Conservation (phyloP, 2,329 filamentous ascomycete genomes). For the Monosporascus sp. region DNA sequence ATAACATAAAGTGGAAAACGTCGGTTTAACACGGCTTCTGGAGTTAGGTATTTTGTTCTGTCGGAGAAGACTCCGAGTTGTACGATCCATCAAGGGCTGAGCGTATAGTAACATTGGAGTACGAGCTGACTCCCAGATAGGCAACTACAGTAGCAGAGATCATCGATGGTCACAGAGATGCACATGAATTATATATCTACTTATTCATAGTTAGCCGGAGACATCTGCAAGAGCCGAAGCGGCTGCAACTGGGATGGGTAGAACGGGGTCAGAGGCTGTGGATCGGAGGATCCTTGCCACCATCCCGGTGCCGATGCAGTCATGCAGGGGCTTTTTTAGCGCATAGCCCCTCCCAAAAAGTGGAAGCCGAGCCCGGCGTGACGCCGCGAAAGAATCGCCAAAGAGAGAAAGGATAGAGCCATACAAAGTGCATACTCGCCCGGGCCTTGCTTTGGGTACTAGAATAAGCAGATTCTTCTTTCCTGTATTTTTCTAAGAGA, state of each 20-base stretch:
- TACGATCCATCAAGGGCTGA: neutral
- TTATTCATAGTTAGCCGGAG: neutral
- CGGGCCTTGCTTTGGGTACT: too few relatives aligned
- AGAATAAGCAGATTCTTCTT: too few relatives aligned
- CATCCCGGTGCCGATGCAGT: neutral
- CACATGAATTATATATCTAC: too few relatives aligned
- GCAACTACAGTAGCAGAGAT: too few relatives aligned
- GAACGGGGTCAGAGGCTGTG: neutral
- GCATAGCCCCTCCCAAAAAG: neutral
- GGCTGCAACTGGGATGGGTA: neutral
- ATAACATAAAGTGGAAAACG: neutral
- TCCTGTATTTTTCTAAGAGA: too few relatives aligned
- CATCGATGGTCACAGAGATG: too few relatives aligned
- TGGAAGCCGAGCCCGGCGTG: neutral
- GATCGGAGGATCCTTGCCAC: neutral
- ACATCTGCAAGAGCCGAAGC: neutral
- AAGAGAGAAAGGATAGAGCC: too few relatives aligned
- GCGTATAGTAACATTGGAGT: neutral
- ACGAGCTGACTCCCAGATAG: too few relatives aligned
- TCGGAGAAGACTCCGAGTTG: neutral
- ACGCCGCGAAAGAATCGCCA: too few relatives aligned
- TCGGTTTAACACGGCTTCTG: neutral
- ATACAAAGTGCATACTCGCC: neutral
- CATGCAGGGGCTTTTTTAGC: neutral
- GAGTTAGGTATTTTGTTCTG: neutral